A percentile compares a stretch with the other conserved stretches of the same genome.
Conservation (phyloP, 208 protist genomes). For the Novymonas esmeraldas region DNA sequence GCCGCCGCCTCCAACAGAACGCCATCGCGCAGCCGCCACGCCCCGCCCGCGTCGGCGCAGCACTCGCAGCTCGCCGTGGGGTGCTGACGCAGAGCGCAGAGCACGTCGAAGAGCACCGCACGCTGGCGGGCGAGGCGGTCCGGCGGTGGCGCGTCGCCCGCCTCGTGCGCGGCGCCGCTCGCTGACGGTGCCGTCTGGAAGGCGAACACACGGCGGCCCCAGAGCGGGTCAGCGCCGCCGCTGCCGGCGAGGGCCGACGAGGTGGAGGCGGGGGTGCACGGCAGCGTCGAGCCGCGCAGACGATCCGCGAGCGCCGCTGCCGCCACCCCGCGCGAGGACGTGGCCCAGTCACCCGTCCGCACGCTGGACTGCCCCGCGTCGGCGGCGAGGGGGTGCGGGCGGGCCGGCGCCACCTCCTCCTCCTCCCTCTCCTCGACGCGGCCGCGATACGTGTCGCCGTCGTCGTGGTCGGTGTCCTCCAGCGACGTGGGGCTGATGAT, state of each 20-base stretch:
- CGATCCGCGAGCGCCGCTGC: slow-evolving; percentile 1
- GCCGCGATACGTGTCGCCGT: not conserved
- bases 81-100: slow-evolving; percentile 63
- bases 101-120: slow-evolving; percentile 59
- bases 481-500: not conserved
- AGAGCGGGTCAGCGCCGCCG: not conserved
- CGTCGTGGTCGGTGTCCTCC: not conserved
- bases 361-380: no score
- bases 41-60: not conserved
- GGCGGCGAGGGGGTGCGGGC: no score
- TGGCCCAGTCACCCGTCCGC: no score
- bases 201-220: not conserved
- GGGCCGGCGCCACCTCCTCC: no score
- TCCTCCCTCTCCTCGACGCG: no score
- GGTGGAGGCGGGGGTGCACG: not conserved
- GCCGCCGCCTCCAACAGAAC: slow-evolving; percentile 13
- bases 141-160: no score
- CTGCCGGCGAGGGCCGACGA: not conserved
- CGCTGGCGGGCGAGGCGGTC: slow-evolving; percentile 14
- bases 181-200: not conserved
- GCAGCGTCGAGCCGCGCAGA: slow-evolving; percentile 6
- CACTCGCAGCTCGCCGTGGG: slow-evolving; percentile 40
- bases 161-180: not conserved
- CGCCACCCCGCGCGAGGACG: no score
- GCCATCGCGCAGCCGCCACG: slow-evolving; percentile 28